phyloP scores from a whole-genome alignment of 2,329 filamentous ascomycete genomes.

The Scleromitrula shiraiana region DNA sequence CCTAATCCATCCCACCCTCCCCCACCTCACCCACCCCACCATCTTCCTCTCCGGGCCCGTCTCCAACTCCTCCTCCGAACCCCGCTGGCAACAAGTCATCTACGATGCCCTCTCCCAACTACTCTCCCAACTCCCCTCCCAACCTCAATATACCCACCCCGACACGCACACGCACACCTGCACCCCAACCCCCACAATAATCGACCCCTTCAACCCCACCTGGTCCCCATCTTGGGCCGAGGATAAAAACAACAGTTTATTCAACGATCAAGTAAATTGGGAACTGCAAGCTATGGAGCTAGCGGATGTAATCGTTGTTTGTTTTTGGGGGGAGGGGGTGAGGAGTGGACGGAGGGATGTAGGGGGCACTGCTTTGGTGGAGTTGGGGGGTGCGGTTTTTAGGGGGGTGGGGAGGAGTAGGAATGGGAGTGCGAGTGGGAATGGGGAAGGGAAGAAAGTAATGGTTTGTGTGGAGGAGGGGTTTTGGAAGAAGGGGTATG shows the following conservation, averaged over 20 bases:
- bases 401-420: conserved; percentile 76
- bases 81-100: conserved; percentile 32
- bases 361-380: conserved; percentile 36
- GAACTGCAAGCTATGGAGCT: conserved; percentile 49
- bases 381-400: conserved; percentile 50
- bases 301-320: conserved; percentile 53
- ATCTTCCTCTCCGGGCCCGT: conserved; percentile 55
- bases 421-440: conserved; percentile 39
- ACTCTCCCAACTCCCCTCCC: conserved; percentile 86
- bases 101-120: conserved; percentile 67
- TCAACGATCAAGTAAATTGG: conserved; percentile 50
- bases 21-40: conserved; percentile 32
- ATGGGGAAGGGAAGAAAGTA: conserved; percentile 63
- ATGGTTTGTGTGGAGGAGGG: conserved; percentile 60
- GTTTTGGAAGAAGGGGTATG: conserved; percentile 53
- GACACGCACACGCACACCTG: conserved; percentile 48
- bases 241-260: conserved; percentile 39
- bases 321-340: conserved; percentile 51
- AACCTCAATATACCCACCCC: conserved; percentile 78
- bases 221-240: conserved; percentile 43
- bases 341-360: conserved; percentile 70
- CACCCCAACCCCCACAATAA: conserved; percentile 42
- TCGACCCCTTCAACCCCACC: conserved; percentile 45
- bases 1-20: conserved; percentile 83
- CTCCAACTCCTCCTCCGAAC: conserved; percentile 31